Base-by-base conservation (phyloP, 345 rosid genomes). In the Arabidopsis arenosa region DNA sequence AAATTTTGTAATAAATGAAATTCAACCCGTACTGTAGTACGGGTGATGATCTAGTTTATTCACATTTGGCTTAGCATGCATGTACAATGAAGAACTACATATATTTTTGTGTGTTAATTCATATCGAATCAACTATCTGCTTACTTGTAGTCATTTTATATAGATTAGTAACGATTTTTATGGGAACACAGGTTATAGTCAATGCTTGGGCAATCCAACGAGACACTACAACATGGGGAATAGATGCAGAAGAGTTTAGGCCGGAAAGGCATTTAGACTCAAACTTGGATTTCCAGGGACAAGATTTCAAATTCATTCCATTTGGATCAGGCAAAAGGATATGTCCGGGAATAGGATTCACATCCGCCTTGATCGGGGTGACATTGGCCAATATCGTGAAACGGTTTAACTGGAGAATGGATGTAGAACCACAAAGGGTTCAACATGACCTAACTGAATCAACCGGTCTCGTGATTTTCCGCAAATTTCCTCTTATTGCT, bases 121-220 rank as follows among this genome's bases (percentile, higher is more conserved):
- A 28, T 2, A 28, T 28, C 30, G 0, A 28, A 28, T 28, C 2
- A 28, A 28, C 2, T 28, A 28, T 28, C 30, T 3, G 30, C 2
- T 28, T 2, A 28, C 0, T 2, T 28, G 2, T 28, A 3, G 30
- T 28, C 30, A 28, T 28, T 28, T 28, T 28, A 28, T 28, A 28
- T 28, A 2, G 36, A 33, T 33, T 33, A 5, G 4, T 33, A 6
- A 33, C 36, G 4, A 33, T 5, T 33, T 5, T 33, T 33, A 33
- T 57, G 40, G 21, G 1, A 32, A 32, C 40, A n/a, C 28, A 66
- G 58, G 44, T 49, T 14, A 12, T 81, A 4, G 53, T 64, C 66
- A 84, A 81, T 76, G 81, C 76, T 30, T 76, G 81, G 81, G 73
- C 73, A 1, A 70, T 80, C 43, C 80, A 59, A 21, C 77, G 70